These are phyloP conservation scores for Calonectria naviculata DNA, from an alignment of 2,329 filamentous ascomycete species.

Conservation along the genomic window DNA sequence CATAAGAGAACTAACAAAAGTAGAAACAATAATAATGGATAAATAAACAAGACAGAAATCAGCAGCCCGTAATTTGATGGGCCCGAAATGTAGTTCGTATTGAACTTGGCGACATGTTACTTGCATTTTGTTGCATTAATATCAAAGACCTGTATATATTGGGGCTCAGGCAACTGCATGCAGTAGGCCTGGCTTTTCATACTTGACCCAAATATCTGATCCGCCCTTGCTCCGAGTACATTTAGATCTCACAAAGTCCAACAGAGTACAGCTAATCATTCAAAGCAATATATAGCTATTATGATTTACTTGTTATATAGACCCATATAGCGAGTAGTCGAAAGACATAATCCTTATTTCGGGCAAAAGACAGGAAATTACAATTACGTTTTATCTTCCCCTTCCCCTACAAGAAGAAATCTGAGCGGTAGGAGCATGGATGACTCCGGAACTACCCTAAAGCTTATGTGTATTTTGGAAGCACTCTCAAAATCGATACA, in stretches of 20 bases:
- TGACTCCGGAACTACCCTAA: neutral
- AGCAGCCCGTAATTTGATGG: neutral
- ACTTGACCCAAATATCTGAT: neutral
- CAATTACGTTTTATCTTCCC: neutral
- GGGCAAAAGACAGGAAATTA: neutral
- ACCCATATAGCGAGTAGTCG: neutral
- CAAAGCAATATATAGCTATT: neutral
- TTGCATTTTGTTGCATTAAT: neutral
- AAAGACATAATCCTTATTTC: neutral
- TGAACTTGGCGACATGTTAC: neutral
- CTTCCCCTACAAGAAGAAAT: conserved; percentile 3
- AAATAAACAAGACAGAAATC: neutral
- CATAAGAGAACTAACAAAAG: neutral
- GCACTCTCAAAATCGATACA: neutral
- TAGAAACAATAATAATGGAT: neutral
- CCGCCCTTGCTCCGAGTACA: no score
- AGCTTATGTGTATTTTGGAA: neutral
- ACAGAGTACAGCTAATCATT: neutral
- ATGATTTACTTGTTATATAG: neutral
- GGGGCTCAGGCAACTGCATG: no score
- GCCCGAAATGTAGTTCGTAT: neutral
- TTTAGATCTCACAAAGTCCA: no score
- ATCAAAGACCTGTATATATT: no score
- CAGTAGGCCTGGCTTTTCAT: neutral
- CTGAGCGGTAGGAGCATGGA: neutral